Conservation (phyloP, 2,329 filamentous ascomycete species). For the Talaromyces sp. region DNA sequence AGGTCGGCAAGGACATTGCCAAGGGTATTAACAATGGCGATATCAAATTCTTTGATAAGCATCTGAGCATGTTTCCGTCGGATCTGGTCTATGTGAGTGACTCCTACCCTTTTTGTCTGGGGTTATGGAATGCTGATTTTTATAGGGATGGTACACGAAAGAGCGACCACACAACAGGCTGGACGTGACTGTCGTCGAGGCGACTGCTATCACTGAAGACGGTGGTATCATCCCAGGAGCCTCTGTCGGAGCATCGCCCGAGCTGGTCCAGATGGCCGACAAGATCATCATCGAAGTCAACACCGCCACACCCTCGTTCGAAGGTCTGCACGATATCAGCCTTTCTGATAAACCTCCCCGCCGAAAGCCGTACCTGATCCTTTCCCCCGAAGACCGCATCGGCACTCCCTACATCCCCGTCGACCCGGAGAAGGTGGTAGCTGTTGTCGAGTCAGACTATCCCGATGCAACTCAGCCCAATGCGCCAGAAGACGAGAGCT, state of each 20-base stretch:
- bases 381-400: slow-evolving; percentile 79
- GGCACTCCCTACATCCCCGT: slow-evolving; percentile 76
- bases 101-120: not conserved
- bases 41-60: slow-evolving; percentile 92
- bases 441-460: slow-evolving; percentile 79
- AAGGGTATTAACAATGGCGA: slow-evolving; percentile 85
- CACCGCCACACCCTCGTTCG: slow-evolving; percentile 76
- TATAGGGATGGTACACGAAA: slow-evolving; percentile 73
- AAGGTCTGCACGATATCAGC: slow-evolving; percentile 86
- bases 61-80: slow-evolving; percentile 85
- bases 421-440: slow-evolving; percentile 78
- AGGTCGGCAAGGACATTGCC: slow-evolving; percentile 84
- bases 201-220: slow-evolving; percentile 79
- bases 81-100: slow-evolving; percentile 69
- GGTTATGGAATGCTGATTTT: not conserved
- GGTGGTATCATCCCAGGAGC: slow-evolving; percentile 85
- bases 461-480: slow-evolving; percentile 72
- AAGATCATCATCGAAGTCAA: slow-evolving; percentile 94
- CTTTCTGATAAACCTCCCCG: slow-evolving; percentile 78
- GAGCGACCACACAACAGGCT: slow-evolving; percentile 68
- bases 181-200: slow-evolving; percentile 81
- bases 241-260: slow-evolving; percentile 77
- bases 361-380: slow-evolving; percentile 81
- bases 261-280: slow-evolving; percentile 84
- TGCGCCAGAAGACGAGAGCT: slow-evolving; percentile 67